phyloP scores from a whole-genome alignment of 108 stramenopile genomes.

The Skeletonema tropicum region DNA sequence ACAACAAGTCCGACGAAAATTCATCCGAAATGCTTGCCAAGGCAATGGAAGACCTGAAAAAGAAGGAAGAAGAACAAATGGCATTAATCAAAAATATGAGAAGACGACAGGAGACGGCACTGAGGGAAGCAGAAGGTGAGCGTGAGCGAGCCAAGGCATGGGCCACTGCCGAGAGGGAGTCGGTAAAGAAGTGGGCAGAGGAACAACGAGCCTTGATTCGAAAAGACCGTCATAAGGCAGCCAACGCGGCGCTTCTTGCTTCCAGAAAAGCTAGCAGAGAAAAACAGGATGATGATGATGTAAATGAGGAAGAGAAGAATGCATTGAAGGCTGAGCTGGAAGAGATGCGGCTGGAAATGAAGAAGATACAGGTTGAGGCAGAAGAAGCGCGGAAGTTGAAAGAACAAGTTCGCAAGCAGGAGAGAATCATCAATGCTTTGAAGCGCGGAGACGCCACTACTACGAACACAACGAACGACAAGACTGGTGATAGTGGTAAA shows the following conservation, averaged over 20 bases:
- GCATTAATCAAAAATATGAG: constrained; percentile 55
- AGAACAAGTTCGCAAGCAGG: constrained; percentile 40
- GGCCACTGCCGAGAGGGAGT: constrained; percentile 49
- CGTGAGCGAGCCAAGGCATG: constrained; percentile 54
- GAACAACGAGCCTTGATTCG: constrained; percentile 47
- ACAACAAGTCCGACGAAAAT: neutral
- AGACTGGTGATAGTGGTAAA: neutral
- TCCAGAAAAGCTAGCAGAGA: constrained; percentile 32
- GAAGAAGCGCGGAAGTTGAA: constrained; percentile 34
- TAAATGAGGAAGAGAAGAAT: neutral
- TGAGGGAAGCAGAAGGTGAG: constrained; percentile 52
- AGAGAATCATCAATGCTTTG: constrained; percentile 28
- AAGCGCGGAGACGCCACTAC: constrained; percentile 6
- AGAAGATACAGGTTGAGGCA: constrained; percentile 62
- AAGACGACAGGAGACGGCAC: constrained; percentile 46
- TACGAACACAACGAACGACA: neutral
- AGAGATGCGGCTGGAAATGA: constrained; percentile 63
- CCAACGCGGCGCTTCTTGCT: constrained; percentile 53
- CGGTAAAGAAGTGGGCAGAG: constrained; percentile 46
- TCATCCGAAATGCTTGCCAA: neutral
- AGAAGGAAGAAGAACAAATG: constrained; percentile 48
- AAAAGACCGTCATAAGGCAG: constrained; percentile 53
- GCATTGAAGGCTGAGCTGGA: constrained; percentile 61
- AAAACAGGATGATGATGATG: constrained; percentile 9
- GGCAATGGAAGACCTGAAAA: constrained; percentile 48